Evolutionary conservation across 2,329 filamentous ascomycete genomes (phyloP).

Genomic region (Fragosphaeria purpurea): DNA sequence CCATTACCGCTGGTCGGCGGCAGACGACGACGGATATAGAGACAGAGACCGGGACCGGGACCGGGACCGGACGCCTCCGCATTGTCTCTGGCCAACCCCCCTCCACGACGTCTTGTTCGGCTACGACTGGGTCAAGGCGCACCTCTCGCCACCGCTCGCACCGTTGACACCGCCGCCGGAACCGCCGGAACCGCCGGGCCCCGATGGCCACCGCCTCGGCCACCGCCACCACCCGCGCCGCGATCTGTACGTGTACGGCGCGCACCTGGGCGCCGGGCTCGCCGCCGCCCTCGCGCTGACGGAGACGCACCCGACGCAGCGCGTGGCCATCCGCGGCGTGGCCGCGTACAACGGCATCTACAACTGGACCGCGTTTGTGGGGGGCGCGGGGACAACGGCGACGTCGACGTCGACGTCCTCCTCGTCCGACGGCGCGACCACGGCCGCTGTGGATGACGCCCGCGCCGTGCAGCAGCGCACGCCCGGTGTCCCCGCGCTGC

Average conservation of each 20-base stretch:
- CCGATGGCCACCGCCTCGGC: not conserved
- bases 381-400: constrained; percentile 16
- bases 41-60: not conserved
- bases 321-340: constrained; percentile 41
- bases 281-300: constrained; percentile 49
- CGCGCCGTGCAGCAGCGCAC: constrained; percentile 25
- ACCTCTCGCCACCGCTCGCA: constrained; percentile 27
- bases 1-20: constrained; percentile 46
- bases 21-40: not conserved
- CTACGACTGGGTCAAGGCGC: constrained; percentile 41
- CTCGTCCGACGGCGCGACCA: not conserved
- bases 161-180: not conserved
- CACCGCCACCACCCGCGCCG: constrained; percentile 21
- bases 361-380: constrained; percentile 50
- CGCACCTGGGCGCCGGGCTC: constrained; percentile 47
- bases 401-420: too few relatives aligned
- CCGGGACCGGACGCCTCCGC: constrained; percentile 12
- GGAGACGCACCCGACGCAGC: constrained; percentile 34
- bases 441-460: constrained; percentile 16
- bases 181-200: not conserved
- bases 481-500: constrained; percentile 10
- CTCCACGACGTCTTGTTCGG: constrained; percentile 46
- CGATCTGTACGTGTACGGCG: constrained; percentile 42
- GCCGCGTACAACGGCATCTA: constrained; percentile 51
- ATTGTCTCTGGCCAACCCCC: constrained; percentile 42